Base-by-base conservation (phyloP, 306 rosid genomes). In the Citrullus mucosospermus region DNA sequence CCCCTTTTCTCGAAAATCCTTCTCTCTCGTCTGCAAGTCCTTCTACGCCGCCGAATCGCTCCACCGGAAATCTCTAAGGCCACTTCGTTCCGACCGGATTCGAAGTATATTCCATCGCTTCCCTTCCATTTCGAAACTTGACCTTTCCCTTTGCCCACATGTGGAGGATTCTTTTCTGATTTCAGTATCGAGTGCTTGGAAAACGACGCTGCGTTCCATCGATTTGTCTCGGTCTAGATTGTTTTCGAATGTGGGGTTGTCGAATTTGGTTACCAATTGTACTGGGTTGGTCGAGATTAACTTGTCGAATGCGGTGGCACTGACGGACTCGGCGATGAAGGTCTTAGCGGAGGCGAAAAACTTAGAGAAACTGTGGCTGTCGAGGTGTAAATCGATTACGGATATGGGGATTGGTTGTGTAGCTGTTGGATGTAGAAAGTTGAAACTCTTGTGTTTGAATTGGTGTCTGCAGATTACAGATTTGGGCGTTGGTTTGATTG, bases 341-440 rank as follows among this genome's bases (percentile, higher is more conserved):
- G 91, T 85, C 11, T 80, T 92, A 72, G 97, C 97, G 6, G 91
- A 86, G 85, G 97, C 96, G 0, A 85, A 41, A 84, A 92, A 86
- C 67, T 71, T 93, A 82, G 86, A 85, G 93, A 91, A 77, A 78
- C 59, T 93, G 79, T 79, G 88, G 91, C 11, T 93, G 82, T 85
- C 84, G 4, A 89, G 98, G 88, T 93, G 98, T 25, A 93, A 83
- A 72, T 32, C 82, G 55, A 76, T 93, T 18, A 90, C 94, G 22
- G 98, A 93, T 54, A 88, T 93, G 81, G 98, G 98, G 77, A 86
- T 93, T 51, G 96, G 96, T 55, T 92, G 97, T 9, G 79, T 93
- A 0, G 97, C 98, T 4, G 98, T 93, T 54, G 97, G 94, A 8
- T 93, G 98, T 32, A 86, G 81, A 79, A 91, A 90, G 77, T 78